A percentile compares a stretch with the other conserved stretches of the same genome.
Conservation (phyloP, 441 rosid genomes). For the Gossypium schwendimanii region DNA sequence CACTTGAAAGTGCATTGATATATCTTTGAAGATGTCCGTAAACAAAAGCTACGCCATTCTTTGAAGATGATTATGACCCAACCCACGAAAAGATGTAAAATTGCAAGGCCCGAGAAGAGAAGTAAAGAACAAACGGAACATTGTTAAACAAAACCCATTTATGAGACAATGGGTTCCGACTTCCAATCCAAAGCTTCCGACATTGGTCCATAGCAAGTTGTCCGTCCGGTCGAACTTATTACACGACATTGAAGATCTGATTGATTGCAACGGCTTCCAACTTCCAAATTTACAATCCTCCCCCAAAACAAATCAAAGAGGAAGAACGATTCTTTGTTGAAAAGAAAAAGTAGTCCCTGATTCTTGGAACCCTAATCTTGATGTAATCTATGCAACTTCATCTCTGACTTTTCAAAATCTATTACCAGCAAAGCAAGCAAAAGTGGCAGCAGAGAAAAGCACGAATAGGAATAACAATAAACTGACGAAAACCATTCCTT, state of each 20-base stretch:
- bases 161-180: no score
- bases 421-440: not conserved
- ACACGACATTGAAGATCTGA: not conserved
- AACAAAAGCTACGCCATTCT: not conserved
- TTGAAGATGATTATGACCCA: not conserved
- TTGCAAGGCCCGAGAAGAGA: no score
- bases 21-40: no score
- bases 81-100: no score
- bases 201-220: no score
- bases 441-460: not conserved
- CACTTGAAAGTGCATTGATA: no score
- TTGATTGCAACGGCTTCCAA: not conserved
- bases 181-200: no score
- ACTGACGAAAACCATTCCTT: not conserved
- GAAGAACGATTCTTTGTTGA: not conserved
- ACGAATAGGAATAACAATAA: not conserved
- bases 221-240: no score
- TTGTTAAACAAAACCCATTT: no score
- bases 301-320: not conserved
- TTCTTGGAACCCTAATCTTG: conserved; percentile 13
- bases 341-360: not conserved
- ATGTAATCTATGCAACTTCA: not conserved
- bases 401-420: not conserved
- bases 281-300: no score
- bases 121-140: no score